phyloP scores from a whole-genome alignment of 352 stramenopile species.

The Globisporangium okanoganense region DNA sequence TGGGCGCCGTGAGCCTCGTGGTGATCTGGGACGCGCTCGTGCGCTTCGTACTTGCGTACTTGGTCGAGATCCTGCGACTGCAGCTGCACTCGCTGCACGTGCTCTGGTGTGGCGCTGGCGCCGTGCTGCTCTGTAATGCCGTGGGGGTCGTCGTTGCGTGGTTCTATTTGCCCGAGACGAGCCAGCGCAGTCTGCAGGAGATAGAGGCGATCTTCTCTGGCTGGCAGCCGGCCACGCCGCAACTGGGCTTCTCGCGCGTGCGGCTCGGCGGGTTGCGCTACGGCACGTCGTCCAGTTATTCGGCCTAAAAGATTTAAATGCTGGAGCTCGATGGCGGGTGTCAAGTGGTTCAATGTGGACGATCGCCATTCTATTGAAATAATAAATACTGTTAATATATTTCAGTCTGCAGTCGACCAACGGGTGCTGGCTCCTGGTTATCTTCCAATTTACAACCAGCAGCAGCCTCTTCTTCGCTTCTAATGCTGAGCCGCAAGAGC shows the following conservation, averaged over 20 bases:
- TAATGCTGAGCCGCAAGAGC: constrained; percentile 24
- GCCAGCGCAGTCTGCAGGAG: constrained; percentile 67
- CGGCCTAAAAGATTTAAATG: too few species aligned
- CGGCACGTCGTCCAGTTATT: constrained; percentile 16
- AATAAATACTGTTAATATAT: constrained; percentile 1
- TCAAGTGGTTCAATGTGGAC: background rate
- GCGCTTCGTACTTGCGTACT: constrained; percentile 33
- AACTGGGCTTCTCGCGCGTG: constrained; percentile 42
- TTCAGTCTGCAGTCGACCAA: background rate
- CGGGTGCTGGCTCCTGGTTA: background rate
- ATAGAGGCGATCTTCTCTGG: constrained; percentile 76
- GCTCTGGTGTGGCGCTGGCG: constrained; percentile 30
- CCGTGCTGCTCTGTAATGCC: constrained; percentile 49
- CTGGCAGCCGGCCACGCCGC: constrained; percentile 70
- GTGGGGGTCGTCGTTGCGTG: constrained; percentile 40
- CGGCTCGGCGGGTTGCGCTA: constrained; percentile 30
- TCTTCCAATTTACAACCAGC: background rate
- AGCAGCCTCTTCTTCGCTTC: background rate
- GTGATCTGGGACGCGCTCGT: constrained; percentile 56
- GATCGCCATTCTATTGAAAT: background rate
- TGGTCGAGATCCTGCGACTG: constrained; percentile 29
- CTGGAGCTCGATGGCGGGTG: too few species aligned
- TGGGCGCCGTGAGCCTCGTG: constrained; percentile 62
- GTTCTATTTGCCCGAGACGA: constrained; percentile 77
- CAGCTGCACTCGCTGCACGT: constrained; percentile 28